These are phyloP conservation scores for Inga laurina DNA, from an alignment of 306 rosid genomes.

Conservation along the genomic window DNA sequence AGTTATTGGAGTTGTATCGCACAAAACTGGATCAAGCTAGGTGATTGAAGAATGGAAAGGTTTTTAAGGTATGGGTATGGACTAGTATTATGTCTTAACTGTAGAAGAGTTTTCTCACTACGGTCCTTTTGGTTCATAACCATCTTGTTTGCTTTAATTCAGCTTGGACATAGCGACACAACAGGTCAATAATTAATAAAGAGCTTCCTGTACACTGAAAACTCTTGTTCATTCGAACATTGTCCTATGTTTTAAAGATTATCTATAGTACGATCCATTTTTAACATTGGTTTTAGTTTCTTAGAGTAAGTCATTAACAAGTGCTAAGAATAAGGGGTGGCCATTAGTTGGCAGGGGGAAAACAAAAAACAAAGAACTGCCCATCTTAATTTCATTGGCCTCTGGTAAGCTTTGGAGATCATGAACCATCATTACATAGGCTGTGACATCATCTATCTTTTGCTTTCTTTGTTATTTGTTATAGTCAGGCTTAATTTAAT, in stretches of 20 bases:
- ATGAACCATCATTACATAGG: background rate
- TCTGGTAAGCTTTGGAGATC: background rate
- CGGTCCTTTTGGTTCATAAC: background rate
- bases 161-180: background rate
- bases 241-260: background rate
- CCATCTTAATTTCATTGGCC: background rate
- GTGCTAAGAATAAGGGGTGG: no score
- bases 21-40: conserved; percentile 14
- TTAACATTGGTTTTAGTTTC: no score
- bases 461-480: background rate
- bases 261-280: background rate
- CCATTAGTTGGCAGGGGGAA: no score
- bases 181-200: background rate
- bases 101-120: background rate
- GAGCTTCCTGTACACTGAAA: no score
- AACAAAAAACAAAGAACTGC: no score
- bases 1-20: conserved; percentile 31
- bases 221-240: background rate
- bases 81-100: background rate
- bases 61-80: background rate
- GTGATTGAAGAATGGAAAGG: background rate
- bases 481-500: background rate
- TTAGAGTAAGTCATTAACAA: background rate
- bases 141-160: background rate
- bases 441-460: background rate